These are phyloP conservation scores for Capsella rubella DNA, from an alignment of 441 rosid species.

Conservation along the genomic window DNA sequence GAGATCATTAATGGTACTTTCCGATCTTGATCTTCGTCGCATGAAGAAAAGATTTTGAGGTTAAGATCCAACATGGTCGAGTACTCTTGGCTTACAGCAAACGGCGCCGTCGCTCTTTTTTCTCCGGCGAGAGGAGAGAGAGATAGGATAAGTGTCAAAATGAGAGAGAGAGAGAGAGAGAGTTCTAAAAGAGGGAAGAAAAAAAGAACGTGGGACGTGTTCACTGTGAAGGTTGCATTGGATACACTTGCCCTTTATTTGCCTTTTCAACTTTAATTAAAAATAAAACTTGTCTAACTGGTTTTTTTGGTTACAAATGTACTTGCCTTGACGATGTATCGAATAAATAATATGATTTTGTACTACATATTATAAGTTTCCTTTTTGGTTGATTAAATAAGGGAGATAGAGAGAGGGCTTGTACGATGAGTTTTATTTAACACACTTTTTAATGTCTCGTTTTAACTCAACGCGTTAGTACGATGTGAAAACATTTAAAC, in stretches of 20 bases:
- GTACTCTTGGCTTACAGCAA: not conserved
- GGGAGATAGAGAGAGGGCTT: not conserved
- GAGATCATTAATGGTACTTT: conserved; percentile 38
- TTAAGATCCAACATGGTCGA: conserved; percentile 80
- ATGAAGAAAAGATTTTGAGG: conserved; percentile 58
- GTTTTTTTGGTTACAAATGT: not conserved
- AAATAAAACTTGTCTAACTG: no score
- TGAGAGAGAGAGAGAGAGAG: conserved; percentile 33
- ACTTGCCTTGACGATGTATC: conserved; percentile 45
- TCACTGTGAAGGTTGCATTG: conserved; percentile 47
- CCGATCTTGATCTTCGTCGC: conserved; percentile 42
- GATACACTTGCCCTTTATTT: conserved; percentile 50
- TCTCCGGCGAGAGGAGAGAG: conserved; percentile 35
- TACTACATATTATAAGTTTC: conserved; percentile 9
- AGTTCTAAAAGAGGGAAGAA: conserved; percentile 39
- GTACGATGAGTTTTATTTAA: conserved; percentile 38
- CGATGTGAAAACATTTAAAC: not conserved
- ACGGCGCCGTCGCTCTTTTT: conserved; percentile 19
- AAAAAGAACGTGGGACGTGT: conserved; percentile 48
- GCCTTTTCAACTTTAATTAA: conserved; percentile 25
- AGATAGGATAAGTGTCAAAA: conserved; percentile 40
- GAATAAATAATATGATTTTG: conserved; percentile 17
- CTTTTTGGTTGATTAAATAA: conserved; percentile 22
- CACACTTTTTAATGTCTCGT: conserved; percentile 11
- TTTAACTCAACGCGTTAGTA: conserved; percentile 19